Evolutionary conservation across 225 moss, liverwort and hornwort genomes (phyloP).

Genomic region (Pseudisothecium myosuroides): DNA sequence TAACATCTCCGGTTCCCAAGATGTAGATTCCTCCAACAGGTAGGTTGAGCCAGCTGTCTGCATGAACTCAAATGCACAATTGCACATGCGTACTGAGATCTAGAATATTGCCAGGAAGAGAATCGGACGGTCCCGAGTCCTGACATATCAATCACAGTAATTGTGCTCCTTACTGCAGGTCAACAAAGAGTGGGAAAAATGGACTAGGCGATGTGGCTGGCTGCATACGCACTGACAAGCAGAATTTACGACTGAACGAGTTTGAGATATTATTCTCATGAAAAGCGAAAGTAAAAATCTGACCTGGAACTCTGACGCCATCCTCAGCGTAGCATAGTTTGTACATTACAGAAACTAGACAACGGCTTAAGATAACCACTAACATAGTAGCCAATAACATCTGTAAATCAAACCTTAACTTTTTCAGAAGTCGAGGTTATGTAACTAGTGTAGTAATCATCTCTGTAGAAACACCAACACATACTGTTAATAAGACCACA

Average conservation of each 20-base stretch:
- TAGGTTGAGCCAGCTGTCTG: neutral
- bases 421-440: neutral
- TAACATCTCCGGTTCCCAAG: constrained; percentile 49
- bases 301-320: constrained; percentile 1
- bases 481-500: neutral
- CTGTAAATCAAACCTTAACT: neutral
- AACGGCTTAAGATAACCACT: neutral
- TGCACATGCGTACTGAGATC: neutral
- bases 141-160: neutral
- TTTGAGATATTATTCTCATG: constrained; percentile 95
- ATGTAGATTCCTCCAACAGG: constrained; percentile 69
- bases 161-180: constrained; percentile 22
- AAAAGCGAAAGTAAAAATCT: neutral
- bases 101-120: neutral
- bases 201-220: constrained; percentile 87
- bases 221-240: constrained; percentile 97
- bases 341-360: constrained; percentile 8
- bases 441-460: neutral
- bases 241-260: constrained; percentile 85
- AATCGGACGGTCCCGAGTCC: neutral
- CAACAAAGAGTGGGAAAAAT: constrained; percentile 60
- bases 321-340: neutral
- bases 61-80: neutral
- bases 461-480: neutral
- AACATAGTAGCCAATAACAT: neutral